Evolutionary conservation across 768 basidiomycete genomes (phyloP).

Genomic region (Astraeus odoratus): DNA sequence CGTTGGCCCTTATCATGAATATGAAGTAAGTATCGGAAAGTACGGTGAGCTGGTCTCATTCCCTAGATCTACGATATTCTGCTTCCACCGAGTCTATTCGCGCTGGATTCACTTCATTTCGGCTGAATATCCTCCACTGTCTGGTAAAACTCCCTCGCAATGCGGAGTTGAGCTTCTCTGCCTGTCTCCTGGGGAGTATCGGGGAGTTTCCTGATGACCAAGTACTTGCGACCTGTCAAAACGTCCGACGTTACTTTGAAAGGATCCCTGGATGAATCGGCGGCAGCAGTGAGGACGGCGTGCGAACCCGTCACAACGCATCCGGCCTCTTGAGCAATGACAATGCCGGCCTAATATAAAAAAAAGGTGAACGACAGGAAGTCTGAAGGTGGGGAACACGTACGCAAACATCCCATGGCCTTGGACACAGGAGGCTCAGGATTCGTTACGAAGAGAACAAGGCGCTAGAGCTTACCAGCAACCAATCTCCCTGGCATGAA

Average conservation of each 20-base stretch:
- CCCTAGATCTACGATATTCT: neutral
- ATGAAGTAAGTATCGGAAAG: too few species aligned
- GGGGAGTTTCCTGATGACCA: constrained; percentile 66
- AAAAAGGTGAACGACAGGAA: neutral
- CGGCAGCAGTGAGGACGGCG: constrained; percentile 32
- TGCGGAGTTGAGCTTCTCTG: constrained; percentile 64
- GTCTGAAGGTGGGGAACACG: constrained; percentile 15
- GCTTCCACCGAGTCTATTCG: neutral
- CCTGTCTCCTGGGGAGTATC: constrained; percentile 60
- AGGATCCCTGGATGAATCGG: constrained; percentile 27
- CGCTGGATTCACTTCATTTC: constrained; percentile 25
- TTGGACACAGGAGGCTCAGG: constrained; percentile 10
- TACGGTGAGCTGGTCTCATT: too few species aligned
- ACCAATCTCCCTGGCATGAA: constrained; percentile 75
- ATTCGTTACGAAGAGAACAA: neutral
- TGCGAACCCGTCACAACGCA: constrained; percentile 71
- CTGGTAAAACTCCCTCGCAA: constrained; percentile 84
- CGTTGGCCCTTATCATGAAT: too few species aligned
- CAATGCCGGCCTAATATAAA: constrained; percentile 70
- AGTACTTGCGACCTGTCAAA: constrained; percentile 71
- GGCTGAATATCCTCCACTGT: constrained; percentile 66
- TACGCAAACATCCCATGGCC: constrained; percentile 84
- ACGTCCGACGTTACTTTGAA: constrained; percentile 64
- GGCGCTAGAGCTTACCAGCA: constrained; percentile 40
- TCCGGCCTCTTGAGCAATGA: constrained; percentile 89